phyloP scores from a whole-genome alignment of 164 flowering plant species.

The Magnolia changhungtana region DNA sequence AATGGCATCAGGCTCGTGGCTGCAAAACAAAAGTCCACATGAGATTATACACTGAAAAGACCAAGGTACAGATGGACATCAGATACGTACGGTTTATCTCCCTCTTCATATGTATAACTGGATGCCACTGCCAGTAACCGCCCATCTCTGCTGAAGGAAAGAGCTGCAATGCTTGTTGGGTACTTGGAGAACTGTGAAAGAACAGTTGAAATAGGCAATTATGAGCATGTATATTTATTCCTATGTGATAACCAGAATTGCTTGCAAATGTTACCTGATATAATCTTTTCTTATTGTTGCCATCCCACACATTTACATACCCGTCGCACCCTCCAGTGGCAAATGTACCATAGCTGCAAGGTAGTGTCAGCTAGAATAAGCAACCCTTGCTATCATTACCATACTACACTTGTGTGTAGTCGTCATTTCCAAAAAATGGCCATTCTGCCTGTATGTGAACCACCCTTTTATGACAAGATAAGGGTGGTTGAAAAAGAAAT shows the following conservation, averaged over 20 bases:
- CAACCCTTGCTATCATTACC: neutral
- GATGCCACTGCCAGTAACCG: constrained; percentile 88
- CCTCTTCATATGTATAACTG: constrained; percentile 91
- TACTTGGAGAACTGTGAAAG: constrained; percentile 66
- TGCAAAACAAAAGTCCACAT: constrained; percentile 30
- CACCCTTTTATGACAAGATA: too few species aligned
- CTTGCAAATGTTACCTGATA: constrained; percentile 59
- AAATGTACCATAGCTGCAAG: constrained; percentile 81
- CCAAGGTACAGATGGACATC: neutral
- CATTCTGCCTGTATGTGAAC: neutral
- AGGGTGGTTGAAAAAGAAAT: too few species aligned
- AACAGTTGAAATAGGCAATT: neutral
- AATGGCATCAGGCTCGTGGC: constrained; percentile 93
- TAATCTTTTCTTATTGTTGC: constrained; percentile 89
- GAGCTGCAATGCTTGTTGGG: constrained; percentile 84
- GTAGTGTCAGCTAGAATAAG: neutral
- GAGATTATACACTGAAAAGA: neutral
- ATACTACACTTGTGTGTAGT: neutral
- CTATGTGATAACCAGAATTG: neutral
- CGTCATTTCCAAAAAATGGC: neutral
- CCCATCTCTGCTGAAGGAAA: constrained; percentile 94
- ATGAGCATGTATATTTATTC: neutral
- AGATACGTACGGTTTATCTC: constrained; percentile 69
- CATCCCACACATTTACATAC: constrained; percentile 26
- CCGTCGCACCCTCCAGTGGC: constrained; percentile 77